Percentiles rank a stretch among this genome's conserved stretches.
Conservation (phyloP, 2,329 filamentous ascomycete genomes). For the Sodiomyces alkalinus region DNA sequence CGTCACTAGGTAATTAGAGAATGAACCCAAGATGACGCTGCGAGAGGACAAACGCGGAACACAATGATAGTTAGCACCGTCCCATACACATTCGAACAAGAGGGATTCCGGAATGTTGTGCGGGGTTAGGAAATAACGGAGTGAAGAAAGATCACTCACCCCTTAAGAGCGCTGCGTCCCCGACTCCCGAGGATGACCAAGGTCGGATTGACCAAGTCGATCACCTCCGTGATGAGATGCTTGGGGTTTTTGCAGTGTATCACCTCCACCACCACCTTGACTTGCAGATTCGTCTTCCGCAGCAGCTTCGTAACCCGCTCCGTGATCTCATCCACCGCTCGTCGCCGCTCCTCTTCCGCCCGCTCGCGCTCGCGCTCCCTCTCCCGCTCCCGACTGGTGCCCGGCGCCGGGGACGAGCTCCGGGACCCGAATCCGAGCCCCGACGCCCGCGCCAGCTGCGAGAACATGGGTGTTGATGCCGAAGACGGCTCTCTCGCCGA, state of each 20-base stretch:
- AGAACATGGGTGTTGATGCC: constrained; percentile 12
- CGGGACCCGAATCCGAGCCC: constrained; percentile 20
- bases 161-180: constrained; percentile 82
- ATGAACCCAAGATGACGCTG: constrained; percentile 86
- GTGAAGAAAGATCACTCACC: constrained; percentile 37
- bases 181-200: constrained; percentile 86
- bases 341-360: constrained; percentile 63
- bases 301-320: constrained; percentile 72
- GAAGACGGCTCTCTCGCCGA: constrained; percentile 19
- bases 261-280: constrained; percentile 86
- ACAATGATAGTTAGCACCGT: too few relatives aligned
- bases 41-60: background rate
- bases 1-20: constrained; percentile 93
- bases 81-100: too few relatives aligned
- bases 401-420: constrained; percentile 31
- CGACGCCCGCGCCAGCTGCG: constrained; percentile 15
- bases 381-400: too few relatives aligned
- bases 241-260: constrained; percentile 97
- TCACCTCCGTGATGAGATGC: constrained; percentile 92
- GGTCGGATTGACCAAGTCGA: constrained; percentile 82
- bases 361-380: constrained; percentile 38
- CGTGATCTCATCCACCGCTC: constrained; percentile 72
- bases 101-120: too few relatives aligned
- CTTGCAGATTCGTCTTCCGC: constrained; percentile 82
- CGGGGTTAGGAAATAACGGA: background rate